Evolutionary conservation across 768 basidiomycete genomes (phyloP), one percentile per base, ranked within the genome.

Genomic region (Naematelia encephala): DNA sequence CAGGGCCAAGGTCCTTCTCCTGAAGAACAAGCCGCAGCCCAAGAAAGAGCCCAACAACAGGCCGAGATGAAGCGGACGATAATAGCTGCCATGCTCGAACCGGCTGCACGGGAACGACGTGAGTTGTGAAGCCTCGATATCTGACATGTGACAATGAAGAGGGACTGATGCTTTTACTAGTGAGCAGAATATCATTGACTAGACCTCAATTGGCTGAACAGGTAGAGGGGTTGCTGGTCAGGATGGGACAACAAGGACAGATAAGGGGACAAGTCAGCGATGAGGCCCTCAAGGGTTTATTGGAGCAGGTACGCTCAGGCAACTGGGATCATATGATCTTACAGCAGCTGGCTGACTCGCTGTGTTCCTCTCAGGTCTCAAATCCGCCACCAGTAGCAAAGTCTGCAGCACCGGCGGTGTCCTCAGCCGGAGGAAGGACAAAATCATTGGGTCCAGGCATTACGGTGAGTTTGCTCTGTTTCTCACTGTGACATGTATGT

Each of bases 31-130:
- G 69, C 65, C 28, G 67, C 63, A 22, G 64, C 66, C 8, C 59
- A 67, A 34, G 64, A 66, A 22, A 56, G 69, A 54, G 59, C 59
- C 54, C 63, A 60, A 34, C 64, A 57, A 30, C 65, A 69, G 43
- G 70, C 70, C 44, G 75, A 77, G 59, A 77, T 77, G 75, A 73
- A 74, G 68, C 61, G 75, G 60, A 60, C 45, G 19, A 70, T 77
- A 68, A 73, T 77, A 46, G 66, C 69, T 27, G 70, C 72, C 14
- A 72, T 77, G 65, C 56, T 77, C 26, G 75, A 70, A 48, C 62
- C 73, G 22, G 59, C 65, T 26, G 75, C 75, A 13, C 61, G 75
- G 47, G 75, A 77, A 49, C 34, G 75, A 68, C 63, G 75, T 77
- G 61, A 57, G 75, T 71, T 56, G 23, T 10, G 43, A n/a, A n/a